A percentile compares a stretch with the other conserved stretches of the same genome.
Conservation (phyloP, 148 eudicot species). For the Nyssa sinensis region DNA sequence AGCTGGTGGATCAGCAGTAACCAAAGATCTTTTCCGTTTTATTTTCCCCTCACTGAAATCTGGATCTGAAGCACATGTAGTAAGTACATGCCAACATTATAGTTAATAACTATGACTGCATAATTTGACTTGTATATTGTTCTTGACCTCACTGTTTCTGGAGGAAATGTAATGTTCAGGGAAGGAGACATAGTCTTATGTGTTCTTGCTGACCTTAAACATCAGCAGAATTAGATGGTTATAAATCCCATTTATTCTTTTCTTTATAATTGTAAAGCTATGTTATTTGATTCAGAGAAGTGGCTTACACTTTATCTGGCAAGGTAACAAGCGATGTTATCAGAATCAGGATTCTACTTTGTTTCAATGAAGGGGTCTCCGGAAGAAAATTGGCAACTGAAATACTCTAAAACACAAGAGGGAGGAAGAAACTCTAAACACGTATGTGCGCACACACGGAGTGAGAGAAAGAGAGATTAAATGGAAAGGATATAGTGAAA, state of each 20-base stretch:
- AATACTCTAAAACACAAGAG: not conserved
- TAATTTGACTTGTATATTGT: not conserved
- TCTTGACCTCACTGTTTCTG: not conserved
- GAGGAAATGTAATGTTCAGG: not conserved
- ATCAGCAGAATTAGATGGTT: not conserved
- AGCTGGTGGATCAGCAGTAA: slow-evolving; percentile 67
- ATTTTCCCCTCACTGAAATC: slow-evolving; percentile 90
- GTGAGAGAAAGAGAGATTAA: no score
- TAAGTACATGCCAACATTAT: slow-evolving; percentile 39
- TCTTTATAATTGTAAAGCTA: not conserved
- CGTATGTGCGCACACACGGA: no score
- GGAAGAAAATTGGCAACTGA: no score
- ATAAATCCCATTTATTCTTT: not conserved
- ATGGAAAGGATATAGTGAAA: no score
- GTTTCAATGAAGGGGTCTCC: no score
- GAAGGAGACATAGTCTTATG: not conserved
- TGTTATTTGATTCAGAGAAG: not conserved
- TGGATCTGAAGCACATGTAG: slow-evolving; percentile 93
- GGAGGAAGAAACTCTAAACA: not conserved
- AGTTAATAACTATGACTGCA: not conserved
- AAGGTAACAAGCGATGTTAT: no score
- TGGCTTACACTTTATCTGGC: no score
- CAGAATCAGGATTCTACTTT: no score
- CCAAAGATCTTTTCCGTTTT: slow-evolving; percentile 80
- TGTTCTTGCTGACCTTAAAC: not conserved